phyloP scores from a whole-genome alignment of 129 eudicot species.

The Chrysanthemum lavandulifolium region DNA sequence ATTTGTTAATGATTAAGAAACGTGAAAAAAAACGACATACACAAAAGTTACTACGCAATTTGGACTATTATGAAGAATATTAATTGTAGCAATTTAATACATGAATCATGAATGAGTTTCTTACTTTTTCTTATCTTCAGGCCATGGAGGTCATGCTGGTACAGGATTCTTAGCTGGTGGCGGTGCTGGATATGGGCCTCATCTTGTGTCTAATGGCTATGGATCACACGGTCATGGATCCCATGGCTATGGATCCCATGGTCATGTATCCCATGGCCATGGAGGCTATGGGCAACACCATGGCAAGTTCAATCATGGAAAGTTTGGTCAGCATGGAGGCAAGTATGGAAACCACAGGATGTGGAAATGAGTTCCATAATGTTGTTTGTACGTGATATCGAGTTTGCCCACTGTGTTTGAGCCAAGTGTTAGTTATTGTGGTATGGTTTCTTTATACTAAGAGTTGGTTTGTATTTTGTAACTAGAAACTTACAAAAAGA shows the following conservation, averaged over 20 bases:
- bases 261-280: constrained; percentile 30
- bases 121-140: neutral
- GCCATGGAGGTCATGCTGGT: constrained; percentile 25
- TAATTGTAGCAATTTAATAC: too few species aligned
- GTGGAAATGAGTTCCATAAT: constrained; percentile 30
- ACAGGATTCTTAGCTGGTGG: constrained; percentile 32
- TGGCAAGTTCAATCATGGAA: constrained; percentile 39
- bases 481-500: neutral
- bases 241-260: constrained; percentile 24
- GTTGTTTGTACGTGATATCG: neutral
- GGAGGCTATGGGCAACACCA: constrained; percentile 40
- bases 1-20: too few species aligned
- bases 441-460: neutral
- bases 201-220: constrained; percentile 7
- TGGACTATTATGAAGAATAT: too few species aligned
- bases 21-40: too few species aligned
- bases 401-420: neutral
- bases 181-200: constrained; percentile 23
- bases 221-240: constrained; percentile 22
- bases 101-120: too few species aligned
- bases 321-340: constrained; percentile 29
- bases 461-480: neutral
- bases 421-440: neutral
- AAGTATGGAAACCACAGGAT: constrained; percentile 19
- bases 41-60: too few species aligned